phyloP scores from a whole-genome alignment of 2,329 filamentous ascomycete species.

The Scedosporium dehoogii region DNA sequence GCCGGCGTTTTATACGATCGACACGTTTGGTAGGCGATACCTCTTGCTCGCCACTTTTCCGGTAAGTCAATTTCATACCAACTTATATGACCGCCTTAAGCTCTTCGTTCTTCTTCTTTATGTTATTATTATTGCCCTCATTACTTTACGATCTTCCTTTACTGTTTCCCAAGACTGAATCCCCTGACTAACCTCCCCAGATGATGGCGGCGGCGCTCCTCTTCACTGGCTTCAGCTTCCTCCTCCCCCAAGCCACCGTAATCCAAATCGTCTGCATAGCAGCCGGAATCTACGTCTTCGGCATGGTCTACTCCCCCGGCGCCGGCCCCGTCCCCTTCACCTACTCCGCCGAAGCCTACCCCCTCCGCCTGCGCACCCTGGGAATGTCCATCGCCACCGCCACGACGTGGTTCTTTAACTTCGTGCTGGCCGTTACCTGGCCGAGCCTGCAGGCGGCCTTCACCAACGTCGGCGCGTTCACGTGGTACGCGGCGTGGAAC shows the following conservation, averaged over 20 bases:
- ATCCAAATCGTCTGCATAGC: conserved; percentile 32
- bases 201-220: conserved; percentile 46
- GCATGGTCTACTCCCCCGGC: conserved; percentile 44
- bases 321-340: conserved; percentile 56
- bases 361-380: conserved; percentile 50
- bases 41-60: conserved; percentile 56
- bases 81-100: too few species aligned
- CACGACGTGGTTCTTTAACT: conserved; percentile 38
- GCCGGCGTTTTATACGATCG: conserved; percentile 56
- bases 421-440: conserved; percentile 32
- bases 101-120: too few species aligned
- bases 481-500: conserved; percentile 40
- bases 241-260: conserved; percentile 25
- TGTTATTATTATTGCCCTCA: too few species aligned
- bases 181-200: neutral
- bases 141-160: too few species aligned
- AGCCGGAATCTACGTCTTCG: conserved; percentile 38
- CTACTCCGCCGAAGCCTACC: conserved; percentile 58
- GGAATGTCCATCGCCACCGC: conserved; percentile 51
- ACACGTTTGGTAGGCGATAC: conserved; percentile 56
- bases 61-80: neutral
- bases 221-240: conserved; percentile 36
- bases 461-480: conserved; percentile 35
- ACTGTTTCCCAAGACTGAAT: too few species aligned
- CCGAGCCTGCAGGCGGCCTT: conserved; percentile 31